phyloP scores from a whole-genome alignment of 2,329 filamentous ascomycete species.

The Hypoxylon sp. region DNA sequence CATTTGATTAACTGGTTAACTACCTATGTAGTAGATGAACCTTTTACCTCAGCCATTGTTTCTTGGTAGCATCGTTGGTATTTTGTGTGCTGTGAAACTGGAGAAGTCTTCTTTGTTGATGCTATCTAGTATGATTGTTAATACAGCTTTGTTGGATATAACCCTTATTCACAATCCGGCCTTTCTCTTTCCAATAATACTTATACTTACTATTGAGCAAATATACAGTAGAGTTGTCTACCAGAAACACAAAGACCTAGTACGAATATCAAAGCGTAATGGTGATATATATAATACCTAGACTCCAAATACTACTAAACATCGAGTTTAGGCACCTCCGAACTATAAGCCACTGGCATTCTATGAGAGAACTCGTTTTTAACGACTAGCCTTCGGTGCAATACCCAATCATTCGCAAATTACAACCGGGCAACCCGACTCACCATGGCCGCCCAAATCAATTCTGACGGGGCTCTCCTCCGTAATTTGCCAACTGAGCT shows the following conservation, averaged over 20 bases:
- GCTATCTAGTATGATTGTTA: neutral
- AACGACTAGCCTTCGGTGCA: neutral
- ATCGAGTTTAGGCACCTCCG: neutral
- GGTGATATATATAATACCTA: no score
- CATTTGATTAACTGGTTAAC: neutral
- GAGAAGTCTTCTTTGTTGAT: neutral
- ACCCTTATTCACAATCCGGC: neutral
- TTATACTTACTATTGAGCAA: neutral
- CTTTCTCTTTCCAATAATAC: neutral
- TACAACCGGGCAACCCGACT: neutral
- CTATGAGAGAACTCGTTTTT: neutral
- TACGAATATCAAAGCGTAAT: no score
- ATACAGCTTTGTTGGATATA: neutral
- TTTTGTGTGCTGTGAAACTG: neutral
- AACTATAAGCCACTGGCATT: neutral
- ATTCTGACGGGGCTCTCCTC: neutral
- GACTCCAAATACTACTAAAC: no score
- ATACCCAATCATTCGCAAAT: neutral
- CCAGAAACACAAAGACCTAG: no score
- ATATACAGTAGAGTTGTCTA: neutral
- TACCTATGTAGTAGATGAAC: neutral
- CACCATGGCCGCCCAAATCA: neutral
- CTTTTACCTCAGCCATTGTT: neutral
- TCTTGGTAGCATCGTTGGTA: no score
- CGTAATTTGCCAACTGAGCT: constrained; percentile 17